Conservation (phyloP, 208 protist species). For the Jaenimonas drosophilae region DNA sequence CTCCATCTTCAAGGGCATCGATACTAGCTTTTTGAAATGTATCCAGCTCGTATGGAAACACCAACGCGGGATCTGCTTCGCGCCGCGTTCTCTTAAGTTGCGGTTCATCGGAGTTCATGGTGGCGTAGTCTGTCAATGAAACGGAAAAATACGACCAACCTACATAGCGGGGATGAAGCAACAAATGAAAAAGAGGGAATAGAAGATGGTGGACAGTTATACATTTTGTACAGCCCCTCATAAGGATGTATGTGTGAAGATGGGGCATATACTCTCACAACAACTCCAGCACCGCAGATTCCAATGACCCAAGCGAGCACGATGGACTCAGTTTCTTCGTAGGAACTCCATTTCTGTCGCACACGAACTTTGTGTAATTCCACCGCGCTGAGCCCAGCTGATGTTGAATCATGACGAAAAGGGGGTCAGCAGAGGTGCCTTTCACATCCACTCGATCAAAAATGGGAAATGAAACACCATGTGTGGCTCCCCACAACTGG, state of each 20-base stretch:
- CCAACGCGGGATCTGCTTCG: conserved; percentile 79
- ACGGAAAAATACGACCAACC: neutral
- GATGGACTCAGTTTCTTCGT: too few relatives aligned
- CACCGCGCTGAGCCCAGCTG: conserved; percentile 33
- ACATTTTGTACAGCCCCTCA: neutral
- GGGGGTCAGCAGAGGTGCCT: conserved; percentile 24
- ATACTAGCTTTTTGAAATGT: conserved; percentile 94
- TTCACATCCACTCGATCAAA: conserved; percentile 58
- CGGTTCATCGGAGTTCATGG: conserved; percentile 15
- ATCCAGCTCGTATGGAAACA: conserved; percentile 95
- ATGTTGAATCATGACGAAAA: conserved; percentile 43
- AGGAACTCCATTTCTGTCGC: conserved; percentile 36
- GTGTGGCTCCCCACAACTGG: conserved; percentile 13
- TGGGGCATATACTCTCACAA: too few relatives aligned
- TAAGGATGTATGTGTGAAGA: too few relatives aligned
- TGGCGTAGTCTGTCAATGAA: conserved; percentile 5
- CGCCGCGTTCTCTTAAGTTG: conserved; percentile 41
- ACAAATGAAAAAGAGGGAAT: too few relatives aligned
- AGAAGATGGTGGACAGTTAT: too few relatives aligned
- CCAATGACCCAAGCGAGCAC: too few relatives aligned
- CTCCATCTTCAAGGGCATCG: conserved; percentile 90
- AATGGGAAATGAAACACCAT: conserved; percentile 26
- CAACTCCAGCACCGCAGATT: conserved; percentile 7
- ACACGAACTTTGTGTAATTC: conserved; percentile 75
- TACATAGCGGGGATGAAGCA: neutral